Evolutionary conservation across 2,329 filamentous ascomycete genomes (phyloP).

Genomic region (Epichloe sibirici): DNA sequence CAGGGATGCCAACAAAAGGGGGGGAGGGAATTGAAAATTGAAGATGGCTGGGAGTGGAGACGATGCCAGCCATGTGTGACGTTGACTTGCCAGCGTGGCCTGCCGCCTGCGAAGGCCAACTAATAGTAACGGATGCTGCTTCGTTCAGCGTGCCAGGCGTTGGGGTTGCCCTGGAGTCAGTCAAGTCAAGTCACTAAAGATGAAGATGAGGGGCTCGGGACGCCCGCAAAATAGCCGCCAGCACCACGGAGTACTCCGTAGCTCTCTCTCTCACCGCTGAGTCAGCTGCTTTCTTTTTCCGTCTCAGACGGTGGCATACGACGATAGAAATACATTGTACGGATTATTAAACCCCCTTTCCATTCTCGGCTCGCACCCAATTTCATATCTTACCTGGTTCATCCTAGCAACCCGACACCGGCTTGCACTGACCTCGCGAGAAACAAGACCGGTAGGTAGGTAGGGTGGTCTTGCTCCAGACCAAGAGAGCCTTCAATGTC

Average conservation of each 20-base stretch:
- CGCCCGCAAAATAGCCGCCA: neutral
- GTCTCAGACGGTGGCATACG: neutral
- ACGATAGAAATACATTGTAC: neutral
- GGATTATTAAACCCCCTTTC: neutral
- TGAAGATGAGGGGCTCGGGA: neutral
- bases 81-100: neutral
- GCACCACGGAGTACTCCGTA: neutral
- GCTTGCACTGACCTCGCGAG: neutral
- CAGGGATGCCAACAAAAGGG: neutral
- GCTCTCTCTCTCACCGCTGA: no score
- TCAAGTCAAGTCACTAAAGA: neutral
- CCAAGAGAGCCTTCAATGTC: no score
- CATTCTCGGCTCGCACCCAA: no score
- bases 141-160: neutral
- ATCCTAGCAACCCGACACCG: neutral
- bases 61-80: neutral
- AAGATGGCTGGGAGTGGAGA: constrained; percentile 1
- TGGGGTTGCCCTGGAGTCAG: neutral
- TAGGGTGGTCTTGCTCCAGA: no score
- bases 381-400: neutral
- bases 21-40: neutral
- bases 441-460: neutral
- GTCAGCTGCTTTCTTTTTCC: neutral
- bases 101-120: no score
- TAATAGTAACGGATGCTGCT: no score